Evolutionary conservation across 208 protist genomes (phyloP), one percentile per base, ranked within the genome.

Genomic region (Herpetomonas tarakana): DNA sequence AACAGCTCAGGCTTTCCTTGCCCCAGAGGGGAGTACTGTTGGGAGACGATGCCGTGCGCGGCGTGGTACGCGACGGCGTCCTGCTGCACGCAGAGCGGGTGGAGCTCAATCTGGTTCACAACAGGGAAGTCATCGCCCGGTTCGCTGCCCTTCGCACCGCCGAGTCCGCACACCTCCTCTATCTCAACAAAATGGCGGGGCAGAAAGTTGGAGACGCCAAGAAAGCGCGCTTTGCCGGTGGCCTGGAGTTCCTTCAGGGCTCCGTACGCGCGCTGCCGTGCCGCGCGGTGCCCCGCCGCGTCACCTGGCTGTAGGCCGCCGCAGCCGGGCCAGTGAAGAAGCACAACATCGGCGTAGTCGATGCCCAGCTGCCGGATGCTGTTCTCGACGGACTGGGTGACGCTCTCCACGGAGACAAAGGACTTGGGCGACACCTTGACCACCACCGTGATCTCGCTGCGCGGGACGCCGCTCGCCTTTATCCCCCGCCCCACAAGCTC

Each of bases 51-150:
- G 3, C 68, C 76, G 44, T 62, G 76, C 19, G 38, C 38, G 7
- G 55, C 51, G 59, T 84, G 92, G 55, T 75, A 92, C 6, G 26
- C 45, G 26, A 87, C 79, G 12, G 88, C 71, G 1, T 78, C 77
- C 6, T 49, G 27, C 65, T 93, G 90, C 21, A 76, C 25, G 56
- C 90, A 93, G 2, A 96, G 63, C 21, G 86, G 86, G 56, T 96
- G 86, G n/a, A 96, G 68, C 58, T 96, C 90, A 52, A 96, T 85
- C 28, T 96, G 90, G 58, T 96, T 92, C 11, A 96, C 27, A 3
- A 76, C 45, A 0, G 84, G 80, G 3, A 38, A 24, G 21, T 26
- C 14, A 7, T 27, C n/a, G 4, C 29, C 3, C 6, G 49, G 7
- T 25, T 26, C 49, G 30, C 52, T 25, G 2, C 9, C 14, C 25